Evolutionary conservation across 164 flowering plant species (phyloP).

Genomic region (Aristolochia californica): DNA sequence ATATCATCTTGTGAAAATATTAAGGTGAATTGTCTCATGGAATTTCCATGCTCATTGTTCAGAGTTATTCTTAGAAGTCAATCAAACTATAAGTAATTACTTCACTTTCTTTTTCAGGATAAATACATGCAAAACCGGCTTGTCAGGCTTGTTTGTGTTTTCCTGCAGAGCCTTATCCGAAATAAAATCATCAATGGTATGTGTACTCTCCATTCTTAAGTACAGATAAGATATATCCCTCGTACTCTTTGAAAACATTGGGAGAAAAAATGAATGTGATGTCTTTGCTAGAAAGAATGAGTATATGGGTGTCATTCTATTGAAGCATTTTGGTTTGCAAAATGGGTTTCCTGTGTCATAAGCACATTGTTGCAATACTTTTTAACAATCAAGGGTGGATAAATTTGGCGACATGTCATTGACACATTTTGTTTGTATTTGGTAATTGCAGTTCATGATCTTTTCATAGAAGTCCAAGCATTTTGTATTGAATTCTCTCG

Average conservation of each 20-base stretch:
- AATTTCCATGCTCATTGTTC: background rate
- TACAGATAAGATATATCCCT: too few relatives aligned
- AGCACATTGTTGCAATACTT: too few relatives aligned
- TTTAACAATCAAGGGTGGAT: too few relatives aligned
- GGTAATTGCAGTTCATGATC: constrained; percentile 67
- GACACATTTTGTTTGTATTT: constrained; percentile 4
- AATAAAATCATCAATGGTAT: constrained; percentile 85
- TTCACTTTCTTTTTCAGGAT: constrained; percentile 39
- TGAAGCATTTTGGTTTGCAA: too few relatives aligned
- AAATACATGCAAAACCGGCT: constrained; percentile 98
- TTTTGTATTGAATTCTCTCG: constrained; percentile 96
- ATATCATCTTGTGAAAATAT: constrained; percentile 81
- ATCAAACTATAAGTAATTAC: background rate
- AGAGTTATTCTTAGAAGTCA: background rate
- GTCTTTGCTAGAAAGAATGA: too few relatives aligned
- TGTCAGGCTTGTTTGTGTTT: constrained; percentile 93
- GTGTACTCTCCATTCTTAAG: constrained; percentile 8
- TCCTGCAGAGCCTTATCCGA: constrained; percentile 85
- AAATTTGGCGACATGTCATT: too few relatives aligned
- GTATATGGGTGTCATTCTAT: too few relatives aligned
- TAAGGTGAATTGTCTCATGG: constrained; percentile 37
- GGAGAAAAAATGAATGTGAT: too few relatives aligned
- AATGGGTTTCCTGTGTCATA: too few relatives aligned
- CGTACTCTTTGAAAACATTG: too few relatives aligned
- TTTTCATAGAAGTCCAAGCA: constrained; percentile 95